A percentile compares a stretch with the other conserved stretches of the same genome.
Evolutionary conservation across 2,329 filamentous ascomycete species (phyloP).

Genomic region (Lachnellula occidentalis): DNA sequence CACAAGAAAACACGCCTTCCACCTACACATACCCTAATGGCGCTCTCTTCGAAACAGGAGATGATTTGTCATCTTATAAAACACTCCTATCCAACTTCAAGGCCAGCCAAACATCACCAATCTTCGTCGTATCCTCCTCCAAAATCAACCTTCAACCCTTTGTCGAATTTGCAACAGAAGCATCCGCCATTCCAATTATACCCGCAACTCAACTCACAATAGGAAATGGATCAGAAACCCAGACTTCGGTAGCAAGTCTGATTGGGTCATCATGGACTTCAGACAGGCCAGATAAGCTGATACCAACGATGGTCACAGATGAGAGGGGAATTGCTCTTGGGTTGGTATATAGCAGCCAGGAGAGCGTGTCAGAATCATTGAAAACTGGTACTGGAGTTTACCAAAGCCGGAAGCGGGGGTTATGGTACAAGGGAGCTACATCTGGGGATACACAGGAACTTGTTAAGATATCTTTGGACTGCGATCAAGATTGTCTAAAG

Average conservation of each 20-base stretch:
- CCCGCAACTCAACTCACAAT: conserved; percentile 64
- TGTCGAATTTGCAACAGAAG: conserved; percentile 20
- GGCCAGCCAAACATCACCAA: conserved; percentile 25
- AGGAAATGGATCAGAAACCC: conserved; percentile 52
- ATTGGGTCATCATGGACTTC: conserved; percentile 71
- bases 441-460: conserved; percentile 93
- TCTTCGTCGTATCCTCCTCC: conserved; percentile 23
- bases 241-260: conserved; percentile 64
- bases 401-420: conserved; percentile 87
- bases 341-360: conserved; percentile 88
- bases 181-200: conserved; percentile 63
- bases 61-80: conserved; percentile 39
- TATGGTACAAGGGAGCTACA: conserved; percentile 95
- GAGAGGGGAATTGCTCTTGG: conserved; percentile 80
- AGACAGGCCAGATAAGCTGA: conserved; percentile 76
- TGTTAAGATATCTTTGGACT: conserved; percentile 78
- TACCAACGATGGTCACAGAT: conserved; percentile 87
- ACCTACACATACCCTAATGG: conserved; percentile 27
- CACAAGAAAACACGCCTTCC: conserved; percentile 7
- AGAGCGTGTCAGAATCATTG: conserved; percentile 83
- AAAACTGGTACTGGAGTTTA: conserved; percentile 78
- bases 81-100: conserved; percentile 20
- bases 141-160: conserved; percentile 14
- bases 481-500: conserved; percentile 85
- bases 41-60: conserved; percentile 21